Evolutionary conservation across 1,139 yeast genomes (phyloP), one percentile per base, ranked within the genome.

Genomic region (Maudiozyma humilis): DNA sequence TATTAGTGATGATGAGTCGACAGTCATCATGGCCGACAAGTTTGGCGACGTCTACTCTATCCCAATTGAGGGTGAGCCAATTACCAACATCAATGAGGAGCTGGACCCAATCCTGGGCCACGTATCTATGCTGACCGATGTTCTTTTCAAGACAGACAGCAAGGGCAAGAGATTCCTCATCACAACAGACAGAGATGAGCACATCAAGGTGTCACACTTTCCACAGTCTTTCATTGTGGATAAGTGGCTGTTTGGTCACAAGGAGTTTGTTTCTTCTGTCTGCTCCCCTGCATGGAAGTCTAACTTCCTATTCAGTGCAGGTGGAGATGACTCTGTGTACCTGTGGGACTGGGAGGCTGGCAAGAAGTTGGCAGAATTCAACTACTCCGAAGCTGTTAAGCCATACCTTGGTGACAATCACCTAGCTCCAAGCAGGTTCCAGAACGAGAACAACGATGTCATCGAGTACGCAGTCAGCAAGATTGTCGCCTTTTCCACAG

Each of bases 161-260:
- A 54, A 57, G 6, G 62, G 59, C 18, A 73, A 70, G 18, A 70
- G 74, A 46, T 84, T 67, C 50, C 64, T 89, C 18, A 71, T 91
- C 47, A 82, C 95, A 1, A 81, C 91, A 34, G 99, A 93, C 64
- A 76, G 98, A 65, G 99, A 93, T 63, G 99, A 93, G 64, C 99
- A 93, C 62, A 84, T 93, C 50, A 75, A 94, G 56, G 74, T 93
- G n/a, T 78, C 96, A 3, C 75, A 79, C 51, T 88, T 74, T 55
- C 97, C 97, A 1, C 73, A 82, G 50, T 71, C 91, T 3, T 85
- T 70, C 56, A 78, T 88, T 18, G 79, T 91, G 39, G 84, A 86
- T 51, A 76, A 79, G 54, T 88, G 87, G 79, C 69, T 89, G 46
- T 87, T 87, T 62, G 97, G 95, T 3, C 97, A 91, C 62, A 71